Evolutionary conservation across 148 eudicot species (phyloP).

Genomic region (Arbutus unedo): DNA sequence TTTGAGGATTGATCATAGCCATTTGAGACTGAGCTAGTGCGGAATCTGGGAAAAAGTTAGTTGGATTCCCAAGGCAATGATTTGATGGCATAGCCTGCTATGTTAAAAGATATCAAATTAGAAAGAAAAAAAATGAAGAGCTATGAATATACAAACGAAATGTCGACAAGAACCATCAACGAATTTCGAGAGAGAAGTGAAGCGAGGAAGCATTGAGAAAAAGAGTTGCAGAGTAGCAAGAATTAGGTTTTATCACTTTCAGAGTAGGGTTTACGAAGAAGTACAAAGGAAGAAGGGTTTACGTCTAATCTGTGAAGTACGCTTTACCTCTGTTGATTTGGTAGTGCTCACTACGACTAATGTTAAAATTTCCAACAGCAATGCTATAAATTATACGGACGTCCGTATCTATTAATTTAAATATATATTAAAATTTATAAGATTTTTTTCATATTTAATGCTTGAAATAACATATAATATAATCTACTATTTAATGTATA

Average conservation of each 20-base stretch:
- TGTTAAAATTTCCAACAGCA: too few species aligned
- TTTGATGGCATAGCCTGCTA: conserved; percentile 15
- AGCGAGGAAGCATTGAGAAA: conserved; percentile 6
- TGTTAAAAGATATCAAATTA: not conserved
- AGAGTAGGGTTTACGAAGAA: not conserved
- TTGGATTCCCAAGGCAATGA: conserved; percentile 18
- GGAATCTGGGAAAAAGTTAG: conserved; percentile 13
- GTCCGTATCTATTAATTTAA: too few species aligned
- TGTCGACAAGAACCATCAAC: not conserved
- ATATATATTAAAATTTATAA: too few species aligned
- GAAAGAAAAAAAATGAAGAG: too few species aligned
- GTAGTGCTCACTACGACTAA: too few species aligned
- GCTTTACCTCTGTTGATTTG: too few species aligned
- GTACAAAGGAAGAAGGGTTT: not conserved
- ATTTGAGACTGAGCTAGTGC: conserved; percentile 21
- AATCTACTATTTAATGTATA: too few species aligned
- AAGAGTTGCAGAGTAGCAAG: not conserved
- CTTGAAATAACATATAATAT: too few species aligned
- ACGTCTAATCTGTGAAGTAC: not conserved
- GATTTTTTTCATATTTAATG: too few species aligned
- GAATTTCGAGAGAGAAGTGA: not conserved
- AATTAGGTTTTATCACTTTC: not conserved
- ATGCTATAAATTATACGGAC: too few species aligned
- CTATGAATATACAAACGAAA: too few species aligned
- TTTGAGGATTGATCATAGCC: conserved; percentile 22